Evolutionary conservation across 331 rosid genomes (phyloP).

Genomic region (Spiraea crenata): DNA sequence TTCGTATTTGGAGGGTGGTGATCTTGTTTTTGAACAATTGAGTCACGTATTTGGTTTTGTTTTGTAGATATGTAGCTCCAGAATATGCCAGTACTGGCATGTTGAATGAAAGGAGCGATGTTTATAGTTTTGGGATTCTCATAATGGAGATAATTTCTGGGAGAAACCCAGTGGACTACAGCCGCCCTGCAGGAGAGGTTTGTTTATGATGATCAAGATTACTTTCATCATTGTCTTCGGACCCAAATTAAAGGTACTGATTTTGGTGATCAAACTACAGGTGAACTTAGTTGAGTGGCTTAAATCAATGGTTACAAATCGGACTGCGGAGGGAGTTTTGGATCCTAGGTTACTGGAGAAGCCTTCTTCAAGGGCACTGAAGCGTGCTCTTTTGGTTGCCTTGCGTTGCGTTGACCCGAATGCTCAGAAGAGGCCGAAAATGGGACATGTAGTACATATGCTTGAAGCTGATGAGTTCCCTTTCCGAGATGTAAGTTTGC

Average conservation of each 20-base stretch:
- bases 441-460: constrained; percentile 76
- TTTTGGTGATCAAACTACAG: constrained; percentile 35
- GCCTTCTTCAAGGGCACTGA: constrained; percentile 63
- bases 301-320: constrained; percentile 64
- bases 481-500: constrained; percentile 54
- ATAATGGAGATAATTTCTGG: constrained; percentile 69
- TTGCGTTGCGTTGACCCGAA: constrained; percentile 66
- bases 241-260: constrained; percentile 13
- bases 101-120: constrained; percentile 72
- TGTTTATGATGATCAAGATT: constrained; percentile 6
- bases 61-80: constrained; percentile 65
- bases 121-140: constrained; percentile 65
- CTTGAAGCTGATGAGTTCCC: constrained; percentile 77
- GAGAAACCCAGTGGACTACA: constrained; percentile 65
- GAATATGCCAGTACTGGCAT: constrained; percentile 77
- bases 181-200: constrained; percentile 74
- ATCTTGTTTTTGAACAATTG: constrained; percentile 1
- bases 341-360: constrained; percentile 59
- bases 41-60: constrained; percentile 16
- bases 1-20: neutral
- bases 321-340: constrained; percentile 57
- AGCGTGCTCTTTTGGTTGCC: constrained; percentile 67
- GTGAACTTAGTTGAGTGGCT: constrained; percentile 76
- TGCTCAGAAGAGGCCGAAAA: constrained; percentile 65
- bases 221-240: constrained; percentile 9